Base-by-base conservation (phyloP, 2,329 filamentous ascomycete species). In the Parafenestella ontariensis region DNA sequence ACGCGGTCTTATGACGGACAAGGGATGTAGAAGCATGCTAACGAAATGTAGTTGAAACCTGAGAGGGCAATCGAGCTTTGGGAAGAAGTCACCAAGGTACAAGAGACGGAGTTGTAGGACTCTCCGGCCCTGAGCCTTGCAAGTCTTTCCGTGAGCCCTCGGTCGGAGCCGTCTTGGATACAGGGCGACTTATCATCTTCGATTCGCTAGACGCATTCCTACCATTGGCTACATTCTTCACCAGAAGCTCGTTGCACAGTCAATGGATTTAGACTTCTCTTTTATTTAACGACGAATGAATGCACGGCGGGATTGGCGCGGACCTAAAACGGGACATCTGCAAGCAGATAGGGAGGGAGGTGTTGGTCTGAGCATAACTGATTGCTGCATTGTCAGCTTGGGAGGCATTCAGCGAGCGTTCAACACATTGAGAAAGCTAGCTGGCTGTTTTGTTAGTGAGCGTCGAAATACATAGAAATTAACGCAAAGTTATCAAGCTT, bases 11-110 rank as follows among this genome's bases (percentile, higher is more conserved):
- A 15, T 17, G 31, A 28, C 13, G 20, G 20, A 40, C 8, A 3
- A 11, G 21, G 37, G 5, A 7, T 40, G 20, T 24, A 18, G 37
- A 40, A 23, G 21, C 3, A 11, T 49, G 36, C 57, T 64, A 48
- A 65, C 51, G 46, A 10, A 3, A 8, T 21, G 20, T 40, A 69
- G 66, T 43, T 69, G 29, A 66, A 64, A 44, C 46, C 60, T 5
- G 66, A 69, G 40, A 58, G 61, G 18, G 66, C 66, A 40, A 54
- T 64, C 28, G 56, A 64, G 46, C 59, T 69, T 10, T 69, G 66
- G 66, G 59, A 69, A 29, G 56, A 64, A 36, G 66, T 69, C 23
- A 59, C 43, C 26, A 58, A 54, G 41, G 58, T 68, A 8, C 61
- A 68, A 53, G 59, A 68, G 33, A 36, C 49, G 36, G 59, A 65